Percentiles rank a stretch among this genome's conserved stretches.
These are phyloP conservation scores for Umbellularia californica DNA, from an alignment of 164 flowering plant species.

Conservation along the genomic window DNA sequence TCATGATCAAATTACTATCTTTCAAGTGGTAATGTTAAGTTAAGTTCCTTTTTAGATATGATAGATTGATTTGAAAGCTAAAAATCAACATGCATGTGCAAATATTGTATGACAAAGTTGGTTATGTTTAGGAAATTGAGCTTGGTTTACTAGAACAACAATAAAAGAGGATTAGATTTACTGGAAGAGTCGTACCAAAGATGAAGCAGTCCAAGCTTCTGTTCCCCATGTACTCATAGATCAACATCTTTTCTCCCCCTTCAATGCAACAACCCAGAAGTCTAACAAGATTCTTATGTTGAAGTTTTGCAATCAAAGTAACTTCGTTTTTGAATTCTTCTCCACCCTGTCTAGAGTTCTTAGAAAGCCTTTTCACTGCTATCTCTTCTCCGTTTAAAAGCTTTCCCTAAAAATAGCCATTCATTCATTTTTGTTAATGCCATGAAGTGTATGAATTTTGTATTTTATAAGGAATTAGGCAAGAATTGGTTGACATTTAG, in stretches of 20 bases:
- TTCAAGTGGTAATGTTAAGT: no score
- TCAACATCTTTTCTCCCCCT: slow-evolving; percentile 27
- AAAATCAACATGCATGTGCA: no score
- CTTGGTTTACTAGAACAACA: no score
- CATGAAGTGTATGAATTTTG: not conserved
- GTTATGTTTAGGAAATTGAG: no score
- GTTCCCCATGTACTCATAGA: slow-evolving; percentile 20
- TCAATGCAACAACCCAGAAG: slow-evolving; percentile 34
- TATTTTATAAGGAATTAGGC: not conserved
- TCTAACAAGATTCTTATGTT: slow-evolving; percentile 37
- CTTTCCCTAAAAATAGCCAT: slow-evolving; percentile 22
- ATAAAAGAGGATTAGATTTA: no score
- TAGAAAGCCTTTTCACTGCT: slow-evolving; percentile 45
- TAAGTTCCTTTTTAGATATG: no score
- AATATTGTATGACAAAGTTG: no score
- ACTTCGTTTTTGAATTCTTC: slow-evolving; percentile 36
- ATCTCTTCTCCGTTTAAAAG: slow-evolving; percentile 25
- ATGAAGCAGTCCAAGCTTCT: slow-evolving; percentile 24
- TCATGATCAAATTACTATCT: no score
- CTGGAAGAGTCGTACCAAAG: slow-evolving; percentile 15
- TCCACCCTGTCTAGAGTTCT: slow-evolving; percentile 30
- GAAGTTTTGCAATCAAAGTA: slow-evolving; percentile 32
- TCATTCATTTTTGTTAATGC: not conserved
- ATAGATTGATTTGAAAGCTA: no score
- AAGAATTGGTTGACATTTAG: no score